Conservation (phyloP, 1,139 yeast species). For the Debaryomyces robertsiae region DNA sequence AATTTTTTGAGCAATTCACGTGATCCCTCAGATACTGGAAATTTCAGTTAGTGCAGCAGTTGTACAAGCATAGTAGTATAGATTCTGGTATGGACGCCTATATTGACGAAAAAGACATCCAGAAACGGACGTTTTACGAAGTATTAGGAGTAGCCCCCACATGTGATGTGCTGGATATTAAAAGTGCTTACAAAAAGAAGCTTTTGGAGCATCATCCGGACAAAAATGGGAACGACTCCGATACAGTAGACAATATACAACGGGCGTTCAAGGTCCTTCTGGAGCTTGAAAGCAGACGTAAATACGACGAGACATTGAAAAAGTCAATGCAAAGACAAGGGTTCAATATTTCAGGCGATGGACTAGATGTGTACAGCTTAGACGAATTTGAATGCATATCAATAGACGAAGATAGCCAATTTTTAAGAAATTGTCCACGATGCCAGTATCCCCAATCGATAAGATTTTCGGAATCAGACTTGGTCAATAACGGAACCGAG, state of each 20-base stretch:
- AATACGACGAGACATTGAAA: conserved; percentile 52
- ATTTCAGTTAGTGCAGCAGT: not conserved
- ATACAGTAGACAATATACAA: conserved; percentile 47
- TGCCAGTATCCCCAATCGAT: conserved; percentile 64
- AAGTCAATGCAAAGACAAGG: conserved; percentile 49
- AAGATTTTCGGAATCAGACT: conserved; percentile 57
- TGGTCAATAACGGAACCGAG: conserved; percentile 51
- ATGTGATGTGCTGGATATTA: conserved; percentile 47
- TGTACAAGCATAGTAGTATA: too few relatives aligned
- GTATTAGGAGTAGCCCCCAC: conserved; percentile 49
- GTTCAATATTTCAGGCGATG: conserved; percentile 57
- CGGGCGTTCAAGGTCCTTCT: conserved; percentile 61
- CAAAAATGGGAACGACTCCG: conserved; percentile 38
- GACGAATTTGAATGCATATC: conserved; percentile 55
- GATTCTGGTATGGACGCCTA: conserved; percentile 6
- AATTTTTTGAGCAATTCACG: conserved; percentile 5
- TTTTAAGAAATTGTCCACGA: conserved; percentile 70
- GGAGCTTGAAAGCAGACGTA: conserved; percentile 36
- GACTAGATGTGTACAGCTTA: conserved; percentile 64
- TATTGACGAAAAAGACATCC: conserved; percentile 9
- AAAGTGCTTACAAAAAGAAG: conserved; percentile 59
- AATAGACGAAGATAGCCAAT: conserved; percentile 24
- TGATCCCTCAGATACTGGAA: conserved; percentile 1
- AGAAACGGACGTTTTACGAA: conserved; percentile 46
- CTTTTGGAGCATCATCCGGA: conserved; percentile 79